Conservation (phyloP, 2,329 filamentous ascomycete genomes). For the Phoma herbarum region DNA sequence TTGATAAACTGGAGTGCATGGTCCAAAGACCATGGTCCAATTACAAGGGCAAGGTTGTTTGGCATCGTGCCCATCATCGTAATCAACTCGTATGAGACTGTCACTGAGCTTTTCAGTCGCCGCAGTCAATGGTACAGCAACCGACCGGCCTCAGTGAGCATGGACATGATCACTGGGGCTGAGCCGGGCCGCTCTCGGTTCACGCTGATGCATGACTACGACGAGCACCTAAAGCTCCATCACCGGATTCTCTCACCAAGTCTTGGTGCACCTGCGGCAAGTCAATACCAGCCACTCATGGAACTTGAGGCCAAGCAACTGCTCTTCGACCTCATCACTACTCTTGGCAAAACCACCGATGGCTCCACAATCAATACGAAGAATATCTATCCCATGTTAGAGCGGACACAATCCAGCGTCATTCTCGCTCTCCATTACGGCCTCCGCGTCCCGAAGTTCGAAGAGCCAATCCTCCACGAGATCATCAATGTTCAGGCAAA, state of each 20-base stretch:
- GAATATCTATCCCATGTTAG: neutral
- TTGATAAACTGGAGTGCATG: neutral
- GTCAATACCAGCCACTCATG: neutral
- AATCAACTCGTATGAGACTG: neutral
- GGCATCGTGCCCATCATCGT: neutral
- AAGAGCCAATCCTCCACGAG: neutral
- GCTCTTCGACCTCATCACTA: neutral
- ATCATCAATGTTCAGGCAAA: neutral
- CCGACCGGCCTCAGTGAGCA: neutral
- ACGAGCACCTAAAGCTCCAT: neutral
- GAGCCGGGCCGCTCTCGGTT: neutral
- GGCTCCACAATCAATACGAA: neutral
- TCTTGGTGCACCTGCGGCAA: neutral
- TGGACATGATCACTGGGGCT: conserved; percentile 1
- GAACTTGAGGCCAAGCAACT: neutral
- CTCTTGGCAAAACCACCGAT: neutral
- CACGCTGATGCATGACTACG: conserved; percentile 1
- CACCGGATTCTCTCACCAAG: neutral
- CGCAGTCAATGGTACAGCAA: conserved; percentile 2
- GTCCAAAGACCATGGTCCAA: neutral
- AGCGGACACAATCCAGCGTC: neutral
- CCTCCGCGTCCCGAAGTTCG: neutral
- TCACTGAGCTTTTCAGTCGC: conserved; percentile 1
- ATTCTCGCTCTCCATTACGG: neutral
- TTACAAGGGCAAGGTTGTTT: neutral